A percentile compares a stretch with the other conserved stretches of the same genome.
Conservation (phyloP, 768 basidiomycete species). For the Tylopilus sp. region DNA sequence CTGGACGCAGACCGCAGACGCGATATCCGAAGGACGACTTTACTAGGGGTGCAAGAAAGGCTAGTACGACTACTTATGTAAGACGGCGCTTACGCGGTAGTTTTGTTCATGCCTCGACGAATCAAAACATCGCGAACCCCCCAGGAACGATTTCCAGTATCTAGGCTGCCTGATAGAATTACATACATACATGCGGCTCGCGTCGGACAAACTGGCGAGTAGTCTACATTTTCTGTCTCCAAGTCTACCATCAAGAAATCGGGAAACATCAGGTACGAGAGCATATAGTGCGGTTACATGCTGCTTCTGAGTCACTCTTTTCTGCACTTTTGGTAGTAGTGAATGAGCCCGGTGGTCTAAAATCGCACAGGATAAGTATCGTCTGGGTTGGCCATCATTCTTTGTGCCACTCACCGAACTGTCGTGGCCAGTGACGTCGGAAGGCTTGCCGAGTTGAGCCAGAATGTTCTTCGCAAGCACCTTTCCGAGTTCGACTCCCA, state of each 20-base stretch:
- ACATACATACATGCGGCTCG: conserved; percentile 4
- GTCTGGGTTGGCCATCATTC: not conserved
- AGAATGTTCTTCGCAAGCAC: conserved; percentile 96
- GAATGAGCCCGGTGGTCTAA: conserved; percentile 93
- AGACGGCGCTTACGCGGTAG: too few relatives aligned
- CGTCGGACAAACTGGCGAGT: not conserved
- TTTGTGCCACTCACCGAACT: conserved; percentile 52
- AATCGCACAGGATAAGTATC: conserved; percentile 5
- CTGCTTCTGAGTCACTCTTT: conserved; percentile 51
- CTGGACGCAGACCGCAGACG: too few relatives aligned
- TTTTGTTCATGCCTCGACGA: too few relatives aligned
- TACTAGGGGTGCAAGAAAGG: too few relatives aligned
- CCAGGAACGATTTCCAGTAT: too few relatives aligned
- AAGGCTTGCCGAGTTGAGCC: conserved; percentile 75
- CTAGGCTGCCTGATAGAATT: conserved; percentile 11
- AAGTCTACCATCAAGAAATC: not conserved
- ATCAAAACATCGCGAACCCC: too few relatives aligned
- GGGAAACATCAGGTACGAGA: not conserved
- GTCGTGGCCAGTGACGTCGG: conserved; percentile 84
- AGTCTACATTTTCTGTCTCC: conserved; percentile 3
- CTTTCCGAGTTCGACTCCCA: conserved; percentile 99
- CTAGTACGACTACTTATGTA: too few relatives aligned
- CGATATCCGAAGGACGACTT: too few relatives aligned
- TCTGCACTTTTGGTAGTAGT: conserved; percentile 92
- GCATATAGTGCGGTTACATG: not conserved